A percentile compares a stretch with the other conserved stretches of the same genome.
phyloP scores from a whole-genome alignment of 2,329 filamentous ascomycete genomes.

The Aspergillus felis region DNA sequence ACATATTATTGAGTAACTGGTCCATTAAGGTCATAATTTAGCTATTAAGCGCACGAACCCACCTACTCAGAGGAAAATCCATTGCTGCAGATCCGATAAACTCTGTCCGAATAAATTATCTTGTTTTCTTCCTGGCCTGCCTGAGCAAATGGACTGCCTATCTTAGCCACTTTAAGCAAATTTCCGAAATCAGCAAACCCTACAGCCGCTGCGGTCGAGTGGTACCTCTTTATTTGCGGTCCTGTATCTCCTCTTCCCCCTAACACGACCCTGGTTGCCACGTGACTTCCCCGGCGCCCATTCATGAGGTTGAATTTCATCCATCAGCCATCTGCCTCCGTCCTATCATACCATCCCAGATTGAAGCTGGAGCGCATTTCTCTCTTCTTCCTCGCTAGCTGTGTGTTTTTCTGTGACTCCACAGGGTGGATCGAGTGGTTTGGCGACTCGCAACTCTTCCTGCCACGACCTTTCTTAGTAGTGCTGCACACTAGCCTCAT shows the following conservation, averaged over 20 bases:
- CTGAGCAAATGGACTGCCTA: too few species aligned
- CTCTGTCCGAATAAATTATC: neutral
- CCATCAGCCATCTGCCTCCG: slow-evolving; percentile 18
- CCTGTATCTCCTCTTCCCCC: neutral
- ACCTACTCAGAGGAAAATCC: neutral
- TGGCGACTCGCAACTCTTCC: neutral
- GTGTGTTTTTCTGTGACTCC: slow-evolving; percentile 3
- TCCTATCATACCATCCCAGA: slow-evolving; percentile 4
- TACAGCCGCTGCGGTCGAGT: neutral
- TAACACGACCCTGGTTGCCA: neutral
- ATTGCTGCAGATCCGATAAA: neutral
- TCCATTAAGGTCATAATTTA: neutral
- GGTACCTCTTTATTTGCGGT: neutral
- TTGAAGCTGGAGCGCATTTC: slow-evolving; percentile 7
- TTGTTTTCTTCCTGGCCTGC: neutral
- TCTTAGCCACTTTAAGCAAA: neutral
- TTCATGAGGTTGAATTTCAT: neutral
- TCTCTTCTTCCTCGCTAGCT: slow-evolving; percentile 4
- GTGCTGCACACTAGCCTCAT: slow-evolving; percentile 23
- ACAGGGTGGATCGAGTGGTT: slow-evolving; percentile 7
- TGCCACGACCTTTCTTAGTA: slow-evolving; percentile 13
- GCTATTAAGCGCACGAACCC: neutral
- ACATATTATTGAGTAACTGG: neutral
- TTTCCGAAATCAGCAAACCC: neutral
- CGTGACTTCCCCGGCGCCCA: neutral